phyloP scores from a whole-genome alignment of 2,329 filamentous ascomycete species.

The Trichoderma pleuroti region DNA sequence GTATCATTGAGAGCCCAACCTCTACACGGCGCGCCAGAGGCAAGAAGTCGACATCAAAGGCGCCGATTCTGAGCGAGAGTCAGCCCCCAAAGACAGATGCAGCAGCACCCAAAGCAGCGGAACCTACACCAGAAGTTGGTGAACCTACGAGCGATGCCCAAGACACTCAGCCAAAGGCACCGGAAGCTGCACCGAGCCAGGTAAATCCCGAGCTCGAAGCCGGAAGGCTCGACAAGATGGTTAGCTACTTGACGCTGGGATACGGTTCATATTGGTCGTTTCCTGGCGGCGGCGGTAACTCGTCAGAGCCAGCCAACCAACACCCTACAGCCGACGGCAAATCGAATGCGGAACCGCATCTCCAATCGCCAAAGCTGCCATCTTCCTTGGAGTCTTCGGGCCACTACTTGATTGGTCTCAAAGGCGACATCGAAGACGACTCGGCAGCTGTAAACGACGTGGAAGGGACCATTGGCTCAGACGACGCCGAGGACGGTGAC shows the following conservation, averaged over 20 bases:
- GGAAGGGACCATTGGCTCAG: conserved; percentile 29
- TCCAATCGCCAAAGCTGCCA: conserved; percentile 13
- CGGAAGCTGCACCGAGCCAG: background rate
- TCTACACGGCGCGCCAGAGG: conserved; percentile 55
- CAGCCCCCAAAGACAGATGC: background rate
- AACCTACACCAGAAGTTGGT: background rate
- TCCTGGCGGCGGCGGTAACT: conserved; percentile 24
- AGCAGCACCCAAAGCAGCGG: background rate
- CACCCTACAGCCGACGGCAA: conserved; percentile 20
- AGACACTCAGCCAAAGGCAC: background rate
- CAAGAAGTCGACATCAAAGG: conserved; percentile 29
- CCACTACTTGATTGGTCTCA: conserved; percentile 64
- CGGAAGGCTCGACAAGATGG: conserved; percentile 48
- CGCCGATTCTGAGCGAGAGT: conserved; percentile 11
- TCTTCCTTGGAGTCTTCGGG: conserved; percentile 35
- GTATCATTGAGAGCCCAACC: conserved; percentile 73
- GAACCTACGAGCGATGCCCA: background rate
- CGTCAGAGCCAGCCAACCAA: conserved; percentile 18
- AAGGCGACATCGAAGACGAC: conserved; percentile 57
- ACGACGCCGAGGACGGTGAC: conserved; percentile 27
- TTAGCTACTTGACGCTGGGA: conserved; percentile 63
- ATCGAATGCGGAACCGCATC: conserved; percentile 7
- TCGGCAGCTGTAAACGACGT: conserved; percentile 30
- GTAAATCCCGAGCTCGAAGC: background rate
- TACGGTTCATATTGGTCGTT: conserved; percentile 66